Conservation (phyloP, 371 early-diverging fungal species). For the Encephalitozoon hellem region DNA sequence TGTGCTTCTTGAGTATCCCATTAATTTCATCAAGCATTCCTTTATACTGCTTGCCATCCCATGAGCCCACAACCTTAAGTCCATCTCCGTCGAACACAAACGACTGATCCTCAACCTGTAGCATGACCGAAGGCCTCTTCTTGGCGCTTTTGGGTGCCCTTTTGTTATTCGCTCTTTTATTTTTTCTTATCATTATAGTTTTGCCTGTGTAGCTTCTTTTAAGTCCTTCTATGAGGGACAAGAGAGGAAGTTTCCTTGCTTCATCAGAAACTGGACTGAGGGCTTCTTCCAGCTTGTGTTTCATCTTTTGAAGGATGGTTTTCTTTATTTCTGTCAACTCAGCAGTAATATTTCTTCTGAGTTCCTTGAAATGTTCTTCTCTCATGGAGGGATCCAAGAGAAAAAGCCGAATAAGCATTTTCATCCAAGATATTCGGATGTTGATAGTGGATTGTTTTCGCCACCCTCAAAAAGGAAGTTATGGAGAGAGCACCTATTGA, state of each 20-base stretch:
- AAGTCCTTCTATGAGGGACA: not conserved
- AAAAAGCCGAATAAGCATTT: not conserved
- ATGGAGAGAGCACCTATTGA: slow-evolving; percentile 20
- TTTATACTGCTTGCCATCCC: not conserved
- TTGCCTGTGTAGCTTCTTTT: not conserved
- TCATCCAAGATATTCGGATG: not conserved
- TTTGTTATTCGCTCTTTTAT: not conserved
- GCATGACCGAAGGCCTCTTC: not conserved
- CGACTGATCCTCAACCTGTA: slow-evolving; percentile 1
- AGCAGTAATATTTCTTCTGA: not conserved
- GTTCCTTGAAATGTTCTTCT: not conserved
- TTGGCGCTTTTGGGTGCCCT: not conserved
- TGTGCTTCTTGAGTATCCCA: not conserved
- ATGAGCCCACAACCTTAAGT: not conserved
- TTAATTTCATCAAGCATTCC: slow-evolving; percentile 9
- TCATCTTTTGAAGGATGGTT: not conserved
- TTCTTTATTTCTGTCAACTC: not conserved
- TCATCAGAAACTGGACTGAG: not conserved
- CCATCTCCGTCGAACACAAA: slow-evolving; percentile 2
- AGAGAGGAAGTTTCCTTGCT: not conserved
- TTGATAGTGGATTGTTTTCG: not conserved
- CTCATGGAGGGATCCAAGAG: not conserved
- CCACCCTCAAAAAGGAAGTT: not conserved
- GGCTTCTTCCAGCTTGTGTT: not conserved
- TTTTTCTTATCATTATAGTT: not conserved